Conservation (phyloP, 331 rosid genomes). For the Erythrophleum ivorense region DNA sequence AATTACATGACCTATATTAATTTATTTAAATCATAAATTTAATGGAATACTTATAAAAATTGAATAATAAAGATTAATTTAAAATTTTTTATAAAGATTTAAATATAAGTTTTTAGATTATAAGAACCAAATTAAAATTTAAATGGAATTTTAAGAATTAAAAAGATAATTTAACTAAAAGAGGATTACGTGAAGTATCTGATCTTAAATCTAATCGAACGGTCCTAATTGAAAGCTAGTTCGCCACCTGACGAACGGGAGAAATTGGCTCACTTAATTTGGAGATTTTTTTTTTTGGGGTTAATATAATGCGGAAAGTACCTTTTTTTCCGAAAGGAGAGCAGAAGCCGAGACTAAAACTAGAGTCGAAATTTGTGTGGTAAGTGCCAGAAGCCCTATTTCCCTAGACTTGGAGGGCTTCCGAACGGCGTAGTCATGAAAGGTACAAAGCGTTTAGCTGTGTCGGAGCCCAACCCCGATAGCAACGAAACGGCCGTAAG, state of each 20-base stretch:
- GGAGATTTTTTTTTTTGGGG: background rate
- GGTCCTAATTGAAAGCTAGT: background rate
- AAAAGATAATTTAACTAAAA: no score
- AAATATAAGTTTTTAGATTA: no score
- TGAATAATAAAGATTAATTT: no score
- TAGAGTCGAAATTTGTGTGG: slow-evolving; percentile 2
- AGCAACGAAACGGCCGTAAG: slow-evolving; percentile 67
- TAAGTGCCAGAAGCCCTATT: slow-evolving; percentile 43
- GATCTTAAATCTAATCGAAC: background rate
- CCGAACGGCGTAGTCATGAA: slow-evolving; percentile 50
- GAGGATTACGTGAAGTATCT: no score
- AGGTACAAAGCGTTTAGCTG: slow-evolving; percentile 79
- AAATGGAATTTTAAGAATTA: no score
- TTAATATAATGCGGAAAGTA: background rate
- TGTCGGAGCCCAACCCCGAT: slow-evolving; percentile 64
- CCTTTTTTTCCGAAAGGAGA: background rate
- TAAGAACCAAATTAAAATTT: no score
- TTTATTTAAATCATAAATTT: no score
- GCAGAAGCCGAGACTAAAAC: background rate
- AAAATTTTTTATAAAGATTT: no score
- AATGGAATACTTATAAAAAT: no score
- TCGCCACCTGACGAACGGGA: background rate
- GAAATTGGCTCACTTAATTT: background rate
- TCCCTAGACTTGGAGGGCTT: background rate
- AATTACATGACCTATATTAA: no score